phyloP scores from a whole-genome alignment of 176 grass and related monocot species.

The Oryza meridionalis region DNA sequence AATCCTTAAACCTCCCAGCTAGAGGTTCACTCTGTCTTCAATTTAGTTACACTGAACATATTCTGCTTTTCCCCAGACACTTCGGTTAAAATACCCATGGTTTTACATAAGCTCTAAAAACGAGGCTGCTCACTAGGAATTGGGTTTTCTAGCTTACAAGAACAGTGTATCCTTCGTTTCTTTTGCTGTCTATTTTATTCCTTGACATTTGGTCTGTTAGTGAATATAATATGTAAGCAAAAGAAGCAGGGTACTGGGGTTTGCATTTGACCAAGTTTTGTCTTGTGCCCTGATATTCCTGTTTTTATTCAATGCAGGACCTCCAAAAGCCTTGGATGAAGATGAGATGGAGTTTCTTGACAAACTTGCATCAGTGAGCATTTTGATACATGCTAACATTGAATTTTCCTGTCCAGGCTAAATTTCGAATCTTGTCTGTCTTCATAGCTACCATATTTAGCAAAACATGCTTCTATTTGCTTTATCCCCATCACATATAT shows the following conservation, averaged over 20 bases:
- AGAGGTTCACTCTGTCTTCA: neutral
- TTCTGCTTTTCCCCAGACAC: too few species aligned
- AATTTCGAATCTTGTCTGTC: neutral
- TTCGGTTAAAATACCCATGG: too few species aligned
- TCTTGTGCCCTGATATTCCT: constrained; percentile 7
- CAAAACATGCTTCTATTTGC: neutral
- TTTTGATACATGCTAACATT: constrained; percentile 24
- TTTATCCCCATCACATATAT: neutral
- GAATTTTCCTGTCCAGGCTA: neutral
- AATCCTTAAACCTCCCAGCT: neutral
- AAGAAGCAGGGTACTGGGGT: neutral
- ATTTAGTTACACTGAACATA: too few species aligned
- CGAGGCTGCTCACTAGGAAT: neutral
- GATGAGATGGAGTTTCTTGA: constrained; percentile 94
- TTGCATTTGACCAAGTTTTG: neutral
- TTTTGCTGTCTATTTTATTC: neutral
- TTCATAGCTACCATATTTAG: neutral
- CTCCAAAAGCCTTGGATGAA: constrained; percentile 94
- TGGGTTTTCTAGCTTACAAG: neutral
- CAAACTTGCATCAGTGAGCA: constrained; percentile 69
- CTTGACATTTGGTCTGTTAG: constrained; percentile 4
- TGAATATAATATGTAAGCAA: neutral
- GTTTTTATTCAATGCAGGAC: constrained; percentile 57
- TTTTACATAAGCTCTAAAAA: neutral
- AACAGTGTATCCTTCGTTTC: constrained; percentile 23